Percentiles rank a stretch among this genome's conserved stretches.
Evolutionary conservation across 352 stramenopile genomes (phyloP).

Genomic region (Phytopythium kandeliae): DNA sequence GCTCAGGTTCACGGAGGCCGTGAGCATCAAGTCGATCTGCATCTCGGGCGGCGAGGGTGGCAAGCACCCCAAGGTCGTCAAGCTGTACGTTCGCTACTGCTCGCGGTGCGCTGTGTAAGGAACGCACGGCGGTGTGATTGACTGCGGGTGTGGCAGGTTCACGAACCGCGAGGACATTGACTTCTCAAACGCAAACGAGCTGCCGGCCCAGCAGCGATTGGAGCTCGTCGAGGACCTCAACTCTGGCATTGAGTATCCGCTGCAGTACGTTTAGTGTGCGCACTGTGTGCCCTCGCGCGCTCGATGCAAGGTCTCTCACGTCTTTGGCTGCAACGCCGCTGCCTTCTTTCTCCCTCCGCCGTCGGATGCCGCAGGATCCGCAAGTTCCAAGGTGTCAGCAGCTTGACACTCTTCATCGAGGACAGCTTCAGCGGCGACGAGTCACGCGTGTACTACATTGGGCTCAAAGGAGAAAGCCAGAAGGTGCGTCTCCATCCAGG

Average conservation of each 20-base stretch:
- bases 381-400: slow-evolving; percentile 85
- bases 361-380: slow-evolving; percentile 35
- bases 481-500: slow-evolving; percentile 33
- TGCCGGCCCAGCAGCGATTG: slow-evolving; percentile 68
- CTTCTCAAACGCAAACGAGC: slow-evolving; percentile 75
- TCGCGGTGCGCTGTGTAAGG: no score
- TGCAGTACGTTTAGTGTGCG: slow-evolving; percentile 40
- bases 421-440: slow-evolving; percentile 69
- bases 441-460: slow-evolving; percentile 83
- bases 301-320: no score
- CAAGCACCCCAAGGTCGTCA: slow-evolving; percentile 74
- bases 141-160: slow-evolving; percentile 27
- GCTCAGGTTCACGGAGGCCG: slow-evolving; percentile 76
- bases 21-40: slow-evolving; percentile 87
- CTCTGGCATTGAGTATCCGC: slow-evolving; percentile 66
- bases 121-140: no score
- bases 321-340: no score
- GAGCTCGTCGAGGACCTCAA: slow-evolving; percentile 69
- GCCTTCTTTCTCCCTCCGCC: no score
- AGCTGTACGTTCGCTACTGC: slow-evolving; percentile 38
- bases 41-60: slow-evolving; percentile 76
- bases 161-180: slow-evolving; percentile 84
- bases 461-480: slow-evolving; percentile 82
- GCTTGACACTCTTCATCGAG: slow-evolving; percentile 73
- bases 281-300: no score